Evolutionary conservation across 805 yeast genomes (phyloP).

Genomic region (Wickerhamomyces hampshirensis): DNA sequence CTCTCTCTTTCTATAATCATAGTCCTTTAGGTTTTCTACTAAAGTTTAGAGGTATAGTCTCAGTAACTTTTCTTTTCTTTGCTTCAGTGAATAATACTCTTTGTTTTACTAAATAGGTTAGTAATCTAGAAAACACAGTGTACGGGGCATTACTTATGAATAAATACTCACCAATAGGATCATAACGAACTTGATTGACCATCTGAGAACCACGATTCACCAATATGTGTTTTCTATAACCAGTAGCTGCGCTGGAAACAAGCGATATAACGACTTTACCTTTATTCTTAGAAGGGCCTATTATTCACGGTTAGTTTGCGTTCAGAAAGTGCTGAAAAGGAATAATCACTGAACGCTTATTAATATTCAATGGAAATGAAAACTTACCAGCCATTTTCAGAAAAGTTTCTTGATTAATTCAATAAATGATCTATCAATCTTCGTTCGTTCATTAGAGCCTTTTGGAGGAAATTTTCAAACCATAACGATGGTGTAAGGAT

Average conservation of each 20-base stretch:
- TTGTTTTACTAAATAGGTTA: constrained; percentile 53
- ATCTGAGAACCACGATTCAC: constrained; percentile 79
- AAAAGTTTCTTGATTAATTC: neutral
- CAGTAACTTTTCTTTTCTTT: constrained; percentile 70
- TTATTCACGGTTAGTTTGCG: neutral
- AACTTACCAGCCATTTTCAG: neutral
- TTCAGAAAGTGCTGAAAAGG: neutral
- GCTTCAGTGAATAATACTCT: constrained; percentile 89
- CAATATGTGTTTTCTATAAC: constrained; percentile 73
- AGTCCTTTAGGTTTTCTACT: constrained; percentile 32
- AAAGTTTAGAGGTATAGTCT: constrained; percentile 42
- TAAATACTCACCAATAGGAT: constrained; percentile 49
- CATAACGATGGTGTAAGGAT: too few relatives aligned
- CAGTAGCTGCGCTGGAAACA: constrained; percentile 87
- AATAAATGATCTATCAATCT: too few relatives aligned
- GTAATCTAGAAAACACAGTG: constrained; percentile 9
- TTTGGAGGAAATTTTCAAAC: neutral
- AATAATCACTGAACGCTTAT: neutral
- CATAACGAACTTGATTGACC: constrained; percentile 80
- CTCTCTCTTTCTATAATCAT: constrained; percentile 4
- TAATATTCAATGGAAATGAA: too few relatives aligned
- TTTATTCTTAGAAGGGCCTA: constrained; percentile 57
- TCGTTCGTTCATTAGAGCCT: neutral
- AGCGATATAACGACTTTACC: constrained; percentile 74
- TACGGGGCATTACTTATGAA: neutral